Evolutionary conservation across 768 basidiomycete species (phyloP), one percentile per base, ranked within the genome.

Genomic region (Trametes punicea): DNA sequence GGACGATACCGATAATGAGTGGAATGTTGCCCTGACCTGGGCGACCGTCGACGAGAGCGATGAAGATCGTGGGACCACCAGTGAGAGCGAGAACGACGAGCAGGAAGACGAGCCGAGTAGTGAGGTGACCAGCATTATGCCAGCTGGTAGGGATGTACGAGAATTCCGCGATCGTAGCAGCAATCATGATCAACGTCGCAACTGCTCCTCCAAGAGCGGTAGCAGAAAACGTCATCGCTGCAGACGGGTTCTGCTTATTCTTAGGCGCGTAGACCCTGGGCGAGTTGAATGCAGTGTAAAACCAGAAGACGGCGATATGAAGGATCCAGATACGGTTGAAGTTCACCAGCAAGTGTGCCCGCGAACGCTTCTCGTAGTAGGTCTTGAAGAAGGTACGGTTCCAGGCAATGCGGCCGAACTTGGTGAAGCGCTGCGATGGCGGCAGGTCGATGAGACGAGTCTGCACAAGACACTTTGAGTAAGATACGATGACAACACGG

Each of bases 241-340:
- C 77, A 16, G 90, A 88, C 1, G 95, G 93, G 46, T 67, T 70
- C 27, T 80, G 75, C 66, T 82, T 81, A 62, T 82, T 76, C 44
- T 72, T 75, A 10, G 88, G 88, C 1, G 90, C 85, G 69, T 98
- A 99, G 59, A 98, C 86, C 63, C 81, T 85, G 7, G 95, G 94
- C 0, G 94, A 91, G 75, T 98, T 94, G 81, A 87, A 97, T n/a
- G 97, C 85, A 8, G 96, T 98, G 75, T 93, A 98, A 75, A 93
- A 98, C 84, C 91, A 99, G 77, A 85, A 98, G 49, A 96, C 73
- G 7, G 94, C 81, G 56, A 99, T 78, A 68, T 99, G 97, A 54
- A 96, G 78, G 65, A 99, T 93, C 97, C 97, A 99, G 67, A 99
- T 81, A 36, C 97, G 93, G 73, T 99, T 99, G 77, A 99, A 99